Evolutionary conservation across 1,284 basidiomycete species (phyloP).

Genomic region (Malassezia dermatis): DNA sequence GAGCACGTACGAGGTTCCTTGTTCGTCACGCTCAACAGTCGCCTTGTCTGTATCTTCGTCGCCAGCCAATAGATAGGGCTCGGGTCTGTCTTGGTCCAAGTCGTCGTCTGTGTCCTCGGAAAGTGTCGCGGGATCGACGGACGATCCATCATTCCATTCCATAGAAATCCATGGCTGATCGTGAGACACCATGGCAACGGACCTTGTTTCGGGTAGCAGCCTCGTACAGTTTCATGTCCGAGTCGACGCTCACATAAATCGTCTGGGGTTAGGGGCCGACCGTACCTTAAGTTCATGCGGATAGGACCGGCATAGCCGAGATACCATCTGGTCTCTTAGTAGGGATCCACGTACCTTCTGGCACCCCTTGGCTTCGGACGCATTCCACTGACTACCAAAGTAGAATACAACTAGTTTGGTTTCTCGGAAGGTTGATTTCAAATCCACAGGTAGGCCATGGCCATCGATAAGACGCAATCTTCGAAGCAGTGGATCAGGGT

Average conservation of each 20-base stretch:
- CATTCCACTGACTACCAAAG: conserved; percentile 46
- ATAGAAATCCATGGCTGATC: conserved; percentile 40
- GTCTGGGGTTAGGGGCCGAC: conserved; percentile 6
- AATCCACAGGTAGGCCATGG: conserved; percentile 36
- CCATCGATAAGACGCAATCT: conserved; percentile 44
- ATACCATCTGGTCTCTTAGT: conserved; percentile 21
- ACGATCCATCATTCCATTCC: conserved; percentile 49
- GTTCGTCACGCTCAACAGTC: conserved; percentile 32
- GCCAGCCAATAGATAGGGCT: conserved; percentile 45
- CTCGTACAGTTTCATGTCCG: conserved; percentile 42
- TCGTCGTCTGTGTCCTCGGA: neutral
- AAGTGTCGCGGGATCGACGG: conserved; percentile 9
- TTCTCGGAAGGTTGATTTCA: conserved; percentile 40
- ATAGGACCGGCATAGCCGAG: conserved; percentile 32
- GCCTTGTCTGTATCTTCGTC: conserved; percentile 48
- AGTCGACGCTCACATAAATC: conserved; percentile 48
- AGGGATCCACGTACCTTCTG: conserved; percentile 13
- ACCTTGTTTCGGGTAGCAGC: conserved; percentile 35
- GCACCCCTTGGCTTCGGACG: conserved; percentile 28
- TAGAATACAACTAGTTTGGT: conserved; percentile 47
- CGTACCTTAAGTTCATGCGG: conserved; percentile 45
- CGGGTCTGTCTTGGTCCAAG: neutral
- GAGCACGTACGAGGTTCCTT: conserved; percentile 44
- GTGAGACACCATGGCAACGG: conserved; percentile 4
- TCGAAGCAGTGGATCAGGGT: conserved; percentile 47